phyloP scores from a whole-genome alignment of 345 rosid species.

The Boechera stricta region DNA sequence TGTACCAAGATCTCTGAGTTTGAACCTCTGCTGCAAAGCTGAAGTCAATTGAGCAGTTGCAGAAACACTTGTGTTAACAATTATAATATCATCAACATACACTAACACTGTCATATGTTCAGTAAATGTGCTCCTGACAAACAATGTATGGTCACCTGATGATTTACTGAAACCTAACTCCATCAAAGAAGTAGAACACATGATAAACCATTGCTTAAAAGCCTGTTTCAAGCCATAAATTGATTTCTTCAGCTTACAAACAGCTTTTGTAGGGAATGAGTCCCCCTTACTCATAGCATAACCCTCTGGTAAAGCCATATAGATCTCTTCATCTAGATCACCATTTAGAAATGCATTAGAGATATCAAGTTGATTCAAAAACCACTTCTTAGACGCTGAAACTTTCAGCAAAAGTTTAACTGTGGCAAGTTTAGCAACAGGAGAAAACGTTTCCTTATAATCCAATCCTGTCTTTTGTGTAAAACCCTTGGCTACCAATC shows the following conservation, averaged over 20 bases:
- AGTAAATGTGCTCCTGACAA: not conserved
- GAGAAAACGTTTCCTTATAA: too few relatives aligned
- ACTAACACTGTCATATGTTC: not conserved
- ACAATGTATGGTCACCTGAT: not conserved
- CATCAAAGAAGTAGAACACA: not conserved
- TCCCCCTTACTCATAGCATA: too few relatives aligned
- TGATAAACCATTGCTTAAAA: not conserved
- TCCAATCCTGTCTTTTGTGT: too few relatives aligned
- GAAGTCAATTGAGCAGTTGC: not conserved
- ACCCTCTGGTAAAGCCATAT: too few relatives aligned
- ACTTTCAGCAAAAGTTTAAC: too few relatives aligned
- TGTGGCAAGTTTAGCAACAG: too few relatives aligned
- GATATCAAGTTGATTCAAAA: too few relatives aligned
- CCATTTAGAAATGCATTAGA: too few relatives aligned
- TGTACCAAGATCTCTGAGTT: not conserved
- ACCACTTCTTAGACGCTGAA: too few relatives aligned
- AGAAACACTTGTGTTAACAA: not conserved
- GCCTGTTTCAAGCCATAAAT: not conserved
- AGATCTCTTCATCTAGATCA: too few relatives aligned
- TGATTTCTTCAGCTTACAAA: not conserved
- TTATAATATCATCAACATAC: not conserved
- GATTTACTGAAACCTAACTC: accelerated
- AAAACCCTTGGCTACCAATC: too few relatives aligned
- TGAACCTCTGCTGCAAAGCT: not conserved
- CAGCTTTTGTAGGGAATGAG: not conserved